Percentiles rank a stretch among this genome's conserved stretches.
Evolutionary conservation across 2,329 filamentous ascomycete species (phyloP).

Genomic region (Cladorrhinum sp.): DNA sequence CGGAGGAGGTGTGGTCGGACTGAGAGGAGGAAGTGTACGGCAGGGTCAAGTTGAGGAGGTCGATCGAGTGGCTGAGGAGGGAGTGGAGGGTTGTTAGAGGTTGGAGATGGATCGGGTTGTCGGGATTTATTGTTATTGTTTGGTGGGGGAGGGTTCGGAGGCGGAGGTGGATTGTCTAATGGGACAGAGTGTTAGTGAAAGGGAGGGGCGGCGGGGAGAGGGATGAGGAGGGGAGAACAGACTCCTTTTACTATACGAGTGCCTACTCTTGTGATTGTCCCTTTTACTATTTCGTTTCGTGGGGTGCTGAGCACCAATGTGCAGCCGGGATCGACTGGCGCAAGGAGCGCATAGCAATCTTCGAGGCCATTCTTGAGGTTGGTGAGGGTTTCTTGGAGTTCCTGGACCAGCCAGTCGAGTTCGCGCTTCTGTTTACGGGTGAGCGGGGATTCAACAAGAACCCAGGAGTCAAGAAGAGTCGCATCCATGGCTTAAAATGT

Average conservation of each 20-base stretch:
- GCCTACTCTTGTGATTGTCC: conserved; percentile 84
- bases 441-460: conserved; percentile 30
- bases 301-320: conserved; percentile 87
- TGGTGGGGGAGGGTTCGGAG: conserved; percentile 63
- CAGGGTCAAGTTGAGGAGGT: conserved; percentile 75
- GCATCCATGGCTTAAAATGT: background rate
- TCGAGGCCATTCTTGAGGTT: conserved; percentile 66
- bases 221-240: conserved; percentile 36
- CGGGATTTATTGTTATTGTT: conserved; percentile 47
- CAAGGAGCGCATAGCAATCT: conserved; percentile 83
- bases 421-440: conserved; percentile 44
- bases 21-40: conserved; percentile 61
- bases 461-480: conserved; percentile 22
- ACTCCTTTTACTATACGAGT: conserved; percentile 90
- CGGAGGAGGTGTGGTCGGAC: conserved; percentile 55
- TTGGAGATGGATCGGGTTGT: conserved; percentile 57
- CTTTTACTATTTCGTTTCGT: conserved; percentile 86
- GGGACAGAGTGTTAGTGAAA: conserved; percentile 6
- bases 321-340: conserved; percentile 78
- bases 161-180: conserved; percentile 71
- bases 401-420: conserved; percentile 52
- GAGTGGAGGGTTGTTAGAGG: conserved; percentile 70
- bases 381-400: conserved; percentile 47
- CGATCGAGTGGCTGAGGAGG: conserved; percentile 78
- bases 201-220: background rate